Evolutionary conservation across 805 yeast genomes (phyloP).

Genomic region (Cyberlindnera bimundalis): DNA sequence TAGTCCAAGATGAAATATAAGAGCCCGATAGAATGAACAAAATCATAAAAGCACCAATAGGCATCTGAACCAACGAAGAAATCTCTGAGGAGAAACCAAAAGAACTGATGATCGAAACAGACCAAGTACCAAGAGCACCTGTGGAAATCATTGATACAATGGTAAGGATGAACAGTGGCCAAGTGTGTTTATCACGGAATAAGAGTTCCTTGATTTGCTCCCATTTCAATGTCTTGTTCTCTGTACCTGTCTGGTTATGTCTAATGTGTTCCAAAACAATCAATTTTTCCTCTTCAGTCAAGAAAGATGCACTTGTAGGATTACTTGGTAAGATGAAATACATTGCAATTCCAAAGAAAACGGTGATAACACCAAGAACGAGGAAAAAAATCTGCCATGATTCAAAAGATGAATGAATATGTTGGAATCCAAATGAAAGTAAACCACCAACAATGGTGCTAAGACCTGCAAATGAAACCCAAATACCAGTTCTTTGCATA

Average conservation of each 20-base stretch:
- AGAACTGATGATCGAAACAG: conserved; percentile 37
- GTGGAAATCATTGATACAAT: conserved; percentile 46
- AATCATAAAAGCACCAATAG: conserved; percentile 51
- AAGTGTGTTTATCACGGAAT: conserved; percentile 43
- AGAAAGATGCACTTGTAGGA: conserved; percentile 35
- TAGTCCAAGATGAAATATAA: conserved; percentile 34
- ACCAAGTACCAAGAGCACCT: conserved; percentile 40
- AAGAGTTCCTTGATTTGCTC: conserved; percentile 42
- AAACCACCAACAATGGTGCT: conserved; percentile 45
- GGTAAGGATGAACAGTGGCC: conserved; percentile 46
- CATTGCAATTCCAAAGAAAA: conserved; percentile 44
- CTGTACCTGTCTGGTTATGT: conserved; percentile 46
- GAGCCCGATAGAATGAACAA: conserved; percentile 38
- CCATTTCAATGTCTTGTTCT: conserved; percentile 38
- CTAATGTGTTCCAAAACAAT: conserved; percentile 41
- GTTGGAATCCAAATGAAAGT: conserved; percentile 51
- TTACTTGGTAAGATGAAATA: conserved; percentile 48
- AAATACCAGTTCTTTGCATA: conserved; percentile 48
- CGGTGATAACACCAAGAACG: conserved; percentile 51
- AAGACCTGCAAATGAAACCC: conserved; percentile 57
- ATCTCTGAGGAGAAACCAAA: conserved; percentile 42
- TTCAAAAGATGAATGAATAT: conserved; percentile 39
- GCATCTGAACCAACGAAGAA: conserved; percentile 51
- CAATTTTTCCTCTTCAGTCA: conserved; percentile 39
- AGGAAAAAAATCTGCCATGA: conserved; percentile 65